phyloP scores from a whole-genome alignment of 352 stramenopile species.

The Phytophthora crassamura region DNA sequence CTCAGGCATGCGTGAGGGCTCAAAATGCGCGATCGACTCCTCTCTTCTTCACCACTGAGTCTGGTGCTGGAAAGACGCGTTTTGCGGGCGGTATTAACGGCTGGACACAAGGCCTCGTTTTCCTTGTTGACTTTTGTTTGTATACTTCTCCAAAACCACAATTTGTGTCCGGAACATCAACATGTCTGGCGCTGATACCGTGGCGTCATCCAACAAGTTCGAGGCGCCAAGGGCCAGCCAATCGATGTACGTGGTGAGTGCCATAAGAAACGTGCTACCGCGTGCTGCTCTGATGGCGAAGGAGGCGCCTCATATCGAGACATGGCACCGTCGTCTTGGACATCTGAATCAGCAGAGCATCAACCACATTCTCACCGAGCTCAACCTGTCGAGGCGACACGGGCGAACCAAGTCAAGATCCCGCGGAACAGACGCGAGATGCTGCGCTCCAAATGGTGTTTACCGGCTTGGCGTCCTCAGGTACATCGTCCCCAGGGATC shows the following conservation, averaged over 20 bases:
- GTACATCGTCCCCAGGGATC: background rate
- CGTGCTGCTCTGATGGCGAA: too few species aligned
- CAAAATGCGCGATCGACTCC: background rate
- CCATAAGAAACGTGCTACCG: too few species aligned
- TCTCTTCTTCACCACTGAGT: background rate
- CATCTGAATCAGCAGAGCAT: too few species aligned
- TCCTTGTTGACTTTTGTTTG: background rate
- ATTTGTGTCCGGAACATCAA: background rate
- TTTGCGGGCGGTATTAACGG: background rate
- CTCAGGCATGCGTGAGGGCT: background rate
- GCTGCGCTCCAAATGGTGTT: background rate
- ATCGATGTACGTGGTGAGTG: too few species aligned
- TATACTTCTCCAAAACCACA: background rate
- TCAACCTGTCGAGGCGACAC: too few species aligned
- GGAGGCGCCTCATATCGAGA: too few species aligned
- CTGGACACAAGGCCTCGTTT: background rate
- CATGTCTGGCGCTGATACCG: background rate
- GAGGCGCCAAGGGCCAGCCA: too few species aligned
- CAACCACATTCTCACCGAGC: too few species aligned
- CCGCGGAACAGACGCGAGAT: background rate
- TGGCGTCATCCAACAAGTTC: too few species aligned
- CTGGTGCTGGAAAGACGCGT: background rate
- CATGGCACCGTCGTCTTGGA: too few species aligned
- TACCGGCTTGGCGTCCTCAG: background rate
- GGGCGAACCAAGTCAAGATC: background rate